A percentile compares a stretch with the other conserved stretches of the same genome.
phyloP scores from a whole-genome alignment of 306 rosid genomes.

The Sindora glabra region DNA sequence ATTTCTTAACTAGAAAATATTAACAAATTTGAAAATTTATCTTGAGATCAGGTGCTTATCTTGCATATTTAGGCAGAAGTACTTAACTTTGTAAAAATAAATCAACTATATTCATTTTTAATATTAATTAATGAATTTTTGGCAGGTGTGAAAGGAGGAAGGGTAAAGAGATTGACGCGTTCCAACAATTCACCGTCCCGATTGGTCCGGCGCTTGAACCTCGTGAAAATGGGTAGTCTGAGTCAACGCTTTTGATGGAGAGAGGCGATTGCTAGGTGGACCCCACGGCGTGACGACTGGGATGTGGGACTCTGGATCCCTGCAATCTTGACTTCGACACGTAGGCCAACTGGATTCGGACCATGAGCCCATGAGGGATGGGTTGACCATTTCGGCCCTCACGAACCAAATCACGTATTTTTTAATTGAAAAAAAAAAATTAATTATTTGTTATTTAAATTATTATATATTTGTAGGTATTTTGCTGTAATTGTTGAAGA shows the following conservation, averaged over 20 bases:
- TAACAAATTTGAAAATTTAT: too few species aligned
- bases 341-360: background rate
- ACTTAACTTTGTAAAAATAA: too few species aligned
- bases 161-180: slow-evolving; percentile 34
- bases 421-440: too few species aligned
- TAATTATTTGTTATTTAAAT: too few species aligned
- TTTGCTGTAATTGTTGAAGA: background rate
- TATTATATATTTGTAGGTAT: background rate
- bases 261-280: background rate
- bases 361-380: background rate
- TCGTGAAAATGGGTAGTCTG: slow-evolving; percentile 22
- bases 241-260: slow-evolving; percentile 35
- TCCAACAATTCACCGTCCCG: slow-evolving; percentile 22
- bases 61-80: too few species aligned
- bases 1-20: too few species aligned
- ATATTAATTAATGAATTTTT: too few species aligned
- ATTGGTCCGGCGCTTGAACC: slow-evolving; percentile 37
- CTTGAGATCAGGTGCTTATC: too few species aligned
- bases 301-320: background rate
- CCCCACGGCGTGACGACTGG: background rate
- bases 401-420: background rate
- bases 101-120: too few species aligned
- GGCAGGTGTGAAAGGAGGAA: background rate
- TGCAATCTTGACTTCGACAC: background rate
- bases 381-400: slow-evolving; percentile 19